Base-by-base conservation (phyloP, 108 stramenopile genomes). In the Cyclotella choctawhatcheeana region DNA sequence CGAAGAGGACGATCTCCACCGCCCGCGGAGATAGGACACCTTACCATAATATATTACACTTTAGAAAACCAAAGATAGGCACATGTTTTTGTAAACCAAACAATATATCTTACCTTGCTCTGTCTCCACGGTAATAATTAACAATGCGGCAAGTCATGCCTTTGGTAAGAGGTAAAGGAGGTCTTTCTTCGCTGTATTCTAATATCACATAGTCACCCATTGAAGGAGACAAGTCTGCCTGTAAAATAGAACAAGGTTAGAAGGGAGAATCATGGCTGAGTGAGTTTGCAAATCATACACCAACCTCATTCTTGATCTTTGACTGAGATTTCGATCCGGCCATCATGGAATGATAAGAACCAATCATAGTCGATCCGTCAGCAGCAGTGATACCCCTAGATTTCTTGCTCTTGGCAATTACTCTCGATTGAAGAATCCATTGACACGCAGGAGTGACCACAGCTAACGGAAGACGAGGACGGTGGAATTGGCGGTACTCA, bases 81-180 rank as follows among this genome's bases (percentile, higher is more conserved):
- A 44, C 43, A 7, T 85, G 86, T 3, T 93, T 83, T 10, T 91
- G 94, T 67, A 89, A 92, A 29, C 74, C n/a, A n/a, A n/a, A n/a
- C n/a, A n/a, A n/a, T n/a, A n/a, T n/a, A n/a, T n/a, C n/a, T n/a
- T n/a, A n/a, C n/a, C n/a, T 77, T 21, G 89, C 59, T 58, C 88
- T 86, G 76, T 96, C 95, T 20, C 95, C 95, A 26, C 93, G 86
- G 52, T 91, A 96, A 58, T 92, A 96, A 64, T 93, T 96, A 1
- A 96, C 88, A 54, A 96, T 92, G 67, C 90, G 89, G 53, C 78
- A 82, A 0, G 88, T 85, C 88, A 92, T 92, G 0, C 92, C 95
- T 65, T 93, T 96, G 48, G 84, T 85, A 78, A 93, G 74, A 68
- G 85, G 82, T 14, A 96, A 65, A 12, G 89, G 93, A 13, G 95